A percentile compares a stretch with the other conserved stretches of the same genome.
These are phyloP conservation scores for Catunica adiposa DNA, from an alignment of 2,329 filamentous ascomycete genomes.

Conservation along the genomic window DNA sequence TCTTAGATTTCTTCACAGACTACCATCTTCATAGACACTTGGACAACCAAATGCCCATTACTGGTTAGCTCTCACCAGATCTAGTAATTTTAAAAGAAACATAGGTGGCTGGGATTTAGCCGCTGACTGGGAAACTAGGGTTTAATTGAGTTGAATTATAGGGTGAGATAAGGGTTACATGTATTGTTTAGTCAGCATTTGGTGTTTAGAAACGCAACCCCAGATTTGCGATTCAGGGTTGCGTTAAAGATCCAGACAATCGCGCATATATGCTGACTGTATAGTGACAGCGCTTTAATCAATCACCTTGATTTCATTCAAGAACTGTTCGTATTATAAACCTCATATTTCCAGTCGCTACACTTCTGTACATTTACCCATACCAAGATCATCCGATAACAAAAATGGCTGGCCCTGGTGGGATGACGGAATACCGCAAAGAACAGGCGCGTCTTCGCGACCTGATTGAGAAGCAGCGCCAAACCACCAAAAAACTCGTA, in stretches of 20 bases:
- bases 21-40: too few species aligned
- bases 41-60: too few species aligned
- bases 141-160: not conserved
- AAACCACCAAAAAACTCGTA: slow-evolving; percentile 25
- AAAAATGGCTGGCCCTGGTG: slow-evolving; percentile 15
- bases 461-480: slow-evolving; percentile 28
- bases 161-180: not conserved
- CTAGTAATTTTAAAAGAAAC: not conserved
- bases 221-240: not conserved
- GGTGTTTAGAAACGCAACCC: not conserved
- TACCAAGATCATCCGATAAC: not conserved
- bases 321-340: too few species aligned
- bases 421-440: slow-evolving; percentile 32
- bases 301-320: too few species aligned
- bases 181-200: not conserved
- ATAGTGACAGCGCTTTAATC: too few species aligned
- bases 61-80: too few species aligned
- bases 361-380: too few species aligned
- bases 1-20: too few species aligned
- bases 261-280: not conserved
- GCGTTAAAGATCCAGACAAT: not conserved
- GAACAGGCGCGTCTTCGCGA: slow-evolving; percentile 32
- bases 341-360: too few species aligned
- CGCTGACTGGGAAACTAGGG: slow-evolving; percentile 1
- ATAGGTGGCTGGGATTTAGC: slow-evolving; percentile 5